These are phyloP conservation scores for Globisporangium cylindrosporum DNA, from an alignment of 352 stramenopile species.

Conservation along the genomic window DNA sequence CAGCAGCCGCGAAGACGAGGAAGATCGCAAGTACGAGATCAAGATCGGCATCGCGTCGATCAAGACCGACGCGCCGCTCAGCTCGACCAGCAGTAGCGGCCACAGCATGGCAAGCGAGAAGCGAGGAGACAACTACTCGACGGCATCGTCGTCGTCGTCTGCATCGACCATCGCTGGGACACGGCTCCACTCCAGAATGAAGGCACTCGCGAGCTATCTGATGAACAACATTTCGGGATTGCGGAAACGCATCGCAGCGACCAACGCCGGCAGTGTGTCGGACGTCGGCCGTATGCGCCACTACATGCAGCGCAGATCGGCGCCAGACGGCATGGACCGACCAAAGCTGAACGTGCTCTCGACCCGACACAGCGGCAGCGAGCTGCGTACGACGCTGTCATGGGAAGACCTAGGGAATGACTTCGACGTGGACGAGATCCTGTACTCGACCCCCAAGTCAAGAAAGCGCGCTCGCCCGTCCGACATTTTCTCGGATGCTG, in stretches of 20 bases:
- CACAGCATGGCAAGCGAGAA: constrained; percentile 20
- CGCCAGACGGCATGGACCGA: constrained; percentile 28
- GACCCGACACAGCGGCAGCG: constrained; percentile 39
- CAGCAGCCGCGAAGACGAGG: constrained; percentile 21
- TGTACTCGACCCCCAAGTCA: constrained; percentile 37
- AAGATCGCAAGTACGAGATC: constrained; percentile 37
- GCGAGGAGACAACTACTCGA: not conserved
- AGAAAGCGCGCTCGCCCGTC: constrained; percentile 45
- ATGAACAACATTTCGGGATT: constrained; percentile 40
- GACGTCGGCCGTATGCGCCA: constrained; percentile 38
- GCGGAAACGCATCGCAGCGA: constrained; percentile 22
- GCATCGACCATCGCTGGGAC: constrained; percentile 5
- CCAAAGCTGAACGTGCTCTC: constrained; percentile 48
- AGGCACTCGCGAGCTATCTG: constrained; percentile 43
- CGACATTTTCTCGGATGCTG: constrained; percentile 45
- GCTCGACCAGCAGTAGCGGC: constrained; percentile 7
- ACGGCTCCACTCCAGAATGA: constrained; percentile 37
- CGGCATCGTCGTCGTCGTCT: constrained; percentile 22
- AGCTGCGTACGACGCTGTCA: constrained; percentile 42
- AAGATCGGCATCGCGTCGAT: constrained; percentile 34
- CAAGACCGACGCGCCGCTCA: constrained; percentile 8
- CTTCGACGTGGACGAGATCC: constrained; percentile 44
- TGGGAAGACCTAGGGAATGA: constrained; percentile 36
- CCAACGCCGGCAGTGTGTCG: constrained; percentile 26
- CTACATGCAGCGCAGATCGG: constrained; percentile 43